Percentiles rank a stretch among this genome's conserved stretches.
Conservation (phyloP, 2,329 filamentous ascomycete genomes). For the Calonectria hawksworthii region DNA sequence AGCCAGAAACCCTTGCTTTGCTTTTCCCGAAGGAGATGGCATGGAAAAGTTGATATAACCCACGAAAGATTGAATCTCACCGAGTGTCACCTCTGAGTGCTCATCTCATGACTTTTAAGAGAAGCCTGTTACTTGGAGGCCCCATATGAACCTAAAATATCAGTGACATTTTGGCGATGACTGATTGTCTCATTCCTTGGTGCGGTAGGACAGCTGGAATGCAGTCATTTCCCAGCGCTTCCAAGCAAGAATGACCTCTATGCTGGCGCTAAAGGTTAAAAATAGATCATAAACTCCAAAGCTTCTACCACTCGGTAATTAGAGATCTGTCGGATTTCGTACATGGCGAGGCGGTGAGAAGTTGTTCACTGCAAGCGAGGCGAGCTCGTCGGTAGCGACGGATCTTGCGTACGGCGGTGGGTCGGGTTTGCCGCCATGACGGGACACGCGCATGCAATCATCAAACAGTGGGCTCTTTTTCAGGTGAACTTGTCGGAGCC, state of each 20-base stretch:
- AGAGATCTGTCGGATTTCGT: no score
- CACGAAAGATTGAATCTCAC: not conserved
- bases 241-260: not conserved
- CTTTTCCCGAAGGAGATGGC: not conserved
- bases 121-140: not conserved
- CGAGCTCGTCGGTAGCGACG: not conserved
- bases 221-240: not conserved
- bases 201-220: not conserved
- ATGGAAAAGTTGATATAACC: not conserved
- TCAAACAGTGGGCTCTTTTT: not conserved
- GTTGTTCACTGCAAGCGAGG: not conserved
- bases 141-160: not conserved
- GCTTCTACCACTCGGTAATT: not conserved
- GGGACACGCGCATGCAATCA: not conserved
- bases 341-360: not conserved
- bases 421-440: not conserved
- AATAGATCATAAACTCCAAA: not conserved
- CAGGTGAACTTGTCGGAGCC: not conserved
- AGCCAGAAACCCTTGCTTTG: not conserved
- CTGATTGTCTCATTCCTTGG: not conserved
- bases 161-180: not conserved
- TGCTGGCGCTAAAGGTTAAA: not conserved
- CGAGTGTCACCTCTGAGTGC: not conserved
- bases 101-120: not conserved
- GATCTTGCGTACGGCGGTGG: not conserved